Percentiles rank a stretch among this genome's conserved stretches.
phyloP scores from a whole-genome alignment of 2,329 filamentous ascomycete genomes.

The Pseudonectria buxi region DNA sequence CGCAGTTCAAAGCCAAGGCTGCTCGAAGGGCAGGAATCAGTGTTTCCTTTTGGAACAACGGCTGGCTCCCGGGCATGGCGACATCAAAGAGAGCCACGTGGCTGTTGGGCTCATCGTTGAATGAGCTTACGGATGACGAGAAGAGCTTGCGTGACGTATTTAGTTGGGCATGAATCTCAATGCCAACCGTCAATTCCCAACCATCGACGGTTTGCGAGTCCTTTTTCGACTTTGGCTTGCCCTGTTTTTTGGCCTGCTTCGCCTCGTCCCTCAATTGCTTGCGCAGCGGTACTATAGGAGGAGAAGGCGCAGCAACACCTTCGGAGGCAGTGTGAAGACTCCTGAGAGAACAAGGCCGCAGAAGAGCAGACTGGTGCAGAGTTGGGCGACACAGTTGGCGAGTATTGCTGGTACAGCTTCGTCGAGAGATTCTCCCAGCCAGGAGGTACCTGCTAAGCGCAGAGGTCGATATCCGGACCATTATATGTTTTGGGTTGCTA shows the following conservation, averaged over 20 bases:
- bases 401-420: slow-evolving; percentile 32
- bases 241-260: slow-evolving; percentile 64
- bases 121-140: slow-evolving; percentile 60
- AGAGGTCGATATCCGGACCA: slow-evolving; percentile 38
- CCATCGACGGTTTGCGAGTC: slow-evolving; percentile 49
- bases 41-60: slow-evolving; percentile 73
- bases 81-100: slow-evolving; percentile 85
- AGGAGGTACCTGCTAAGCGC: slow-evolving; percentile 45
- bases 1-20: slow-evolving; percentile 75
- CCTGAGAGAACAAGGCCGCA: slow-evolving; percentile 15
- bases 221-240: slow-evolving; percentile 39
- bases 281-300: slow-evolving; percentile 47
- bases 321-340: slow-evolving; percentile 26
- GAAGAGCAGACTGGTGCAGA: slow-evolving; percentile 7
- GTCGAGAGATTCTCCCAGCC: slow-evolving; percentile 34
- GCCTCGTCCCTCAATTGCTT: slow-evolving; percentile 67
- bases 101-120: slow-evolving; percentile 69
- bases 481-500: slow-evolving; percentile 15
- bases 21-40: slow-evolving; percentile 86
- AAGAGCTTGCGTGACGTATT: slow-evolving; percentile 88
- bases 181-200: slow-evolving; percentile 93
- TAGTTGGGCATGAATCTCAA: slow-evolving; percentile 95
- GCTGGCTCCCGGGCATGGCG: slow-evolving; percentile 83
- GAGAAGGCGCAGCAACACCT: slow-evolving; percentile 13
- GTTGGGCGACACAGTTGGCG: slow-evolving; percentile 11